Conservation (phyloP, 2,329 filamentous ascomycete species). For the Alternaria conjuncta region DNA sequence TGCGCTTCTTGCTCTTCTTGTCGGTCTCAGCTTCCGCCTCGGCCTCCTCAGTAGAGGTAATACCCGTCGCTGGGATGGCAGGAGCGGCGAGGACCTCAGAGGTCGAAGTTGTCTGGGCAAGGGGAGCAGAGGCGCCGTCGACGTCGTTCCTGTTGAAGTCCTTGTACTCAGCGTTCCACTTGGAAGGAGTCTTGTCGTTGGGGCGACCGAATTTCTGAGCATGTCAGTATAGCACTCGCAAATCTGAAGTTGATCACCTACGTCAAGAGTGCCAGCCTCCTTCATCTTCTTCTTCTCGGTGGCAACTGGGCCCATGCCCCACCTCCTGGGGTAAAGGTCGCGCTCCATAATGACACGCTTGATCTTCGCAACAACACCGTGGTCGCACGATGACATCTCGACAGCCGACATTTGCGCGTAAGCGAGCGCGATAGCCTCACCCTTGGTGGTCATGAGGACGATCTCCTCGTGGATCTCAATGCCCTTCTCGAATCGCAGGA, state of each 20-base stretch:
- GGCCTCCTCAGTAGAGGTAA: slow-evolving; percentile 46
- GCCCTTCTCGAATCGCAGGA: slow-evolving; percentile 87
- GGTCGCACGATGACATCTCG: slow-evolving; percentile 94
- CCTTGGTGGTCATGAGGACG: slow-evolving; percentile 98
- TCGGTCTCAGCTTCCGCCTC: slow-evolving; percentile 45
- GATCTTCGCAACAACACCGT: slow-evolving; percentile 97
- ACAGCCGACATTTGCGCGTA: slow-evolving; percentile 98
- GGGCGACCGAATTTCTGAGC: slow-evolving; percentile 82
- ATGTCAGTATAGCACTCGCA: slow-evolving; percentile 40
- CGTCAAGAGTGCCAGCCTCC: slow-evolving; percentile 93
- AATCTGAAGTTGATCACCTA: slow-evolving; percentile 46
- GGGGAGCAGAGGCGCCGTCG: slow-evolving; percentile 28
- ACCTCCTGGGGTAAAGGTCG: slow-evolving; percentile 93
- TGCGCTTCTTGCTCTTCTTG: slow-evolving; percentile 54
- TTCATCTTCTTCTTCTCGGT: slow-evolving; percentile 99
- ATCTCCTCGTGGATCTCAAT: slow-evolving; percentile 97
- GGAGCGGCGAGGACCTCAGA: slow-evolving; percentile 47
- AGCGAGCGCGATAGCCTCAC: slow-evolving; percentile 94
- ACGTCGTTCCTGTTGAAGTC: slow-evolving; percentile 63
- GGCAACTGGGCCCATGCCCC: slow-evolving; percentile 93
- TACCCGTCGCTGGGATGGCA: slow-evolving; percentile 41
- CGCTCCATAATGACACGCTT: slow-evolving; percentile 99
- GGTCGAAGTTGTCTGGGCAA: slow-evolving; percentile 43
- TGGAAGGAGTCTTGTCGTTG: slow-evolving; percentile 91
- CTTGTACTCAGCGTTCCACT: slow-evolving; percentile 93